These are phyloP conservation scores for Penicillium sp. DNA, from an alignment of 2,329 filamentous ascomycete species.

Conservation along the genomic window DNA sequence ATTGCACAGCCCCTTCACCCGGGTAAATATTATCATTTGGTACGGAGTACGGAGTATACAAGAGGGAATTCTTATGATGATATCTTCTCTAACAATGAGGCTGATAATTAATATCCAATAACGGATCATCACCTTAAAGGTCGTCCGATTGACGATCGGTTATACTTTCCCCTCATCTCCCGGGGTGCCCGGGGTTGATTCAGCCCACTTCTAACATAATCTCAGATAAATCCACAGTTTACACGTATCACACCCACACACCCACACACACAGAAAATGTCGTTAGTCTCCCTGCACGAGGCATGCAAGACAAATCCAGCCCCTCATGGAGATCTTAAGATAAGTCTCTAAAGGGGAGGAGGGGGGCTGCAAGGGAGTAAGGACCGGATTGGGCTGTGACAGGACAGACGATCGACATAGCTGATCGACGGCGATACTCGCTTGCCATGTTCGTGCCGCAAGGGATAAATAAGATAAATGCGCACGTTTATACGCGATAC, in stretches of 20 bases:
- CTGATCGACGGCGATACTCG: slow-evolving; percentile 3
- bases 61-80: not conserved
- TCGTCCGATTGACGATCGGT: not conserved
- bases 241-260: slow-evolving; percentile 3
- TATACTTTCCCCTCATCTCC: not conserved
- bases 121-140: not conserved
- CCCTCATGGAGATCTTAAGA: not conserved
- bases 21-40: not conserved
- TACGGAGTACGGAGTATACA: not conserved
- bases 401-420: slow-evolving; percentile 10
- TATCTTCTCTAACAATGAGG: not conserved
- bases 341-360: not conserved
- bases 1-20: slow-evolving; percentile 23
- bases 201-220: not conserved
- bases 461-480: slow-evolving; percentile 18
- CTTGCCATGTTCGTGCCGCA: slow-evolving; percentile 16
- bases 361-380: slow-evolving; percentile 7
- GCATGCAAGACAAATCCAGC: slow-evolving; percentile 9
- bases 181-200: not conserved
- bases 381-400: slow-evolving; percentile 18
- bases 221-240: not conserved
- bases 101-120: not conserved
- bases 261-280: not conserved
- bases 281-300: slow-evolving; percentile 8
- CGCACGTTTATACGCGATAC: slow-evolving; percentile 8